These are phyloP conservation scores for Trypanosoma platydactyli DNA, from an alignment of 208 protist species.

Conservation along the genomic window DNA sequence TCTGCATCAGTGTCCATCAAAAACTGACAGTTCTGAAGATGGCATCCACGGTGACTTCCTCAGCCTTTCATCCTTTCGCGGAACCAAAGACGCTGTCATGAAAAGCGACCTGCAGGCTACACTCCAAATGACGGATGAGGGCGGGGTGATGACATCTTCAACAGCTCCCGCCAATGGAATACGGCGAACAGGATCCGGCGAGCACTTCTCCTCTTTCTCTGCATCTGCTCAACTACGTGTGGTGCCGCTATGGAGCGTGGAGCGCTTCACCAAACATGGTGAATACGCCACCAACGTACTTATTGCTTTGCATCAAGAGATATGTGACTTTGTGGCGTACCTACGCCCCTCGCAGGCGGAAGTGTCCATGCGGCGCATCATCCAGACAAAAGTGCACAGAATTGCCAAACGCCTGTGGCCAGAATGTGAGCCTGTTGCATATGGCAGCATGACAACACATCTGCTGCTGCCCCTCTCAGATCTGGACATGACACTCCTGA, in stretches of 20 bases:
- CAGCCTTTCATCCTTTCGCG: conserved; percentile 28
- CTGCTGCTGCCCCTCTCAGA: conserved; percentile 86
- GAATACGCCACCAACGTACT: conserved; percentile 55
- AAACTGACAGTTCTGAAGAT: conserved; percentile 19
- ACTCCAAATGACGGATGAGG: conserved; percentile 16
- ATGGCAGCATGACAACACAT: conserved; percentile 86
- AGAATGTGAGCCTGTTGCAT: conserved; percentile 69
- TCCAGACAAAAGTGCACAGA: conserved; percentile 56
- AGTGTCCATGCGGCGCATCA: conserved; percentile 68
- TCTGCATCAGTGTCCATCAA: neutral
- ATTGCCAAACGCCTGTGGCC: conserved; percentile 77
- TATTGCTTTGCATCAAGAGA: conserved; percentile 84
- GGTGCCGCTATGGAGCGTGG: conserved; percentile 38
- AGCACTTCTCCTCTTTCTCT: neutral
- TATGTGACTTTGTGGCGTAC: conserved; percentile 80
- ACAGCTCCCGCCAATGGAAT: neutral
- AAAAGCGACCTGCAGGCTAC: conserved; percentile 46
- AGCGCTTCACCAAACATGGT: conserved; percentile 28
- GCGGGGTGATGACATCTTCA: neutral
- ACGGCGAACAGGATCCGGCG: neutral
- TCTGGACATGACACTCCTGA: conserved; percentile 80
- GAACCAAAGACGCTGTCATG: conserved; percentile 16
- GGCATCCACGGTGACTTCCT: conserved; percentile 62
- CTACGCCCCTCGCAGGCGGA: conserved; percentile 77
- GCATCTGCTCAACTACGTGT: conserved; percentile 7